Conservation (phyloP, 805 yeast genomes). For the Suhomyces vadensis region DNA sequence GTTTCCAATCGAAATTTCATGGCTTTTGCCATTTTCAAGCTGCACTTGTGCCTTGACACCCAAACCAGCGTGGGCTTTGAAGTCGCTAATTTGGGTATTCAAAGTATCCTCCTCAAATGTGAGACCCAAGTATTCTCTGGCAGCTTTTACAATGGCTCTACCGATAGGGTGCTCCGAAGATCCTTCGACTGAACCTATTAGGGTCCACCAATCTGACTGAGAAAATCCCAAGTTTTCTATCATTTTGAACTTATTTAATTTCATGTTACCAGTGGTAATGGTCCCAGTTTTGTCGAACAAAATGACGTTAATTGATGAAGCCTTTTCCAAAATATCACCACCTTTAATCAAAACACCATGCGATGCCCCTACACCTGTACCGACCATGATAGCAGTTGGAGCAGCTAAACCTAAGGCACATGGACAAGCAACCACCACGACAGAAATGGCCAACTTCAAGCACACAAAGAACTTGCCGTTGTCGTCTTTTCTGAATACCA, state of each 20-base stretch:
- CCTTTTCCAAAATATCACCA: conserved; percentile 81
- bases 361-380: conserved; percentile 92
- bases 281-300: conserved; percentile 97
- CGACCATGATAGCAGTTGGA: conserved; percentile 99
- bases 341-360: conserved; percentile 91
- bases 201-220: conserved; percentile 47
- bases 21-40: conserved; percentile 24
- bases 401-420: conserved; percentile 97
- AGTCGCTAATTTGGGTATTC: conserved; percentile 29
- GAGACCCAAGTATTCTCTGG: conserved; percentile 27
- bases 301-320: conserved; percentile 61
- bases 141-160: conserved; percentile 55
- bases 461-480: conserved; percentile 67
- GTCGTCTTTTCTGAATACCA: conserved; percentile 43
- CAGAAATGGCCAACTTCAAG: conserved; percentile 81
- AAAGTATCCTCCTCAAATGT: conserved; percentile 36
- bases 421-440: conserved; percentile 97
- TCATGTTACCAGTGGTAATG: conserved; percentile 82
- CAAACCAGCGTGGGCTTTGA: conserved; percentile 43
- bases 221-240: conserved; percentile 16
- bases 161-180: conserved; percentile 90
- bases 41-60: conserved; percentile 46
- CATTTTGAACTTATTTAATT: conserved; percentile 27
- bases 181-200: conserved; percentile 60
- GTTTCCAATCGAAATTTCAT: conserved; percentile 55